These are phyloP conservation scores for Diaporthe vaccinii DNA, from an alignment of 2,329 filamentous ascomycete species.

Conservation along the genomic window DNA sequence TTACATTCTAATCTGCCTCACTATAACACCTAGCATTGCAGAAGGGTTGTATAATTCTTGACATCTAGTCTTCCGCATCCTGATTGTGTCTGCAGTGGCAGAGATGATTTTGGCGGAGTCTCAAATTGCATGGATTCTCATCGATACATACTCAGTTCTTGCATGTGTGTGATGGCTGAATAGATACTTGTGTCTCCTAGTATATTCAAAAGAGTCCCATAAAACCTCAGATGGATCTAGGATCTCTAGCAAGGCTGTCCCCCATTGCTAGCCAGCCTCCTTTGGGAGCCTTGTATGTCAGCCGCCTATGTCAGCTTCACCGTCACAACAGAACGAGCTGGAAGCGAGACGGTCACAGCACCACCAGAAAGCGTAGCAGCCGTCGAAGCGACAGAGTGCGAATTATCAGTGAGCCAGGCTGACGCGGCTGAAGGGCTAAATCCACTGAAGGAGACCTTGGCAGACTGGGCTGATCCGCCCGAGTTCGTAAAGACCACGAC, in stretches of 20 bases:
- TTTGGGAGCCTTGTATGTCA: neutral
- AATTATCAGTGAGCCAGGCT: conserved; percentile 55
- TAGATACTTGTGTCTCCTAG: neutral
- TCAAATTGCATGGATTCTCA: neutral
- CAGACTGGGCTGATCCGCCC: conserved; percentile 46
- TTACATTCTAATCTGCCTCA: neutral
- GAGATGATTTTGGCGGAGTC: neutral
- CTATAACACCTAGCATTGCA: neutral
- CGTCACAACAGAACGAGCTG: conserved; percentile 45
- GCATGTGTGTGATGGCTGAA: neutral
- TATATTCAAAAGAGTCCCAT: neutral
- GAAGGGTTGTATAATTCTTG: neutral
- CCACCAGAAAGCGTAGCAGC: conserved; percentile 40
- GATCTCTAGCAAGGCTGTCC: neutral
- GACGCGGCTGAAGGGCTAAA: conserved; percentile 47
- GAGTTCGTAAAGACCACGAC: conserved; percentile 50
- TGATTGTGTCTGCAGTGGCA: neutral
- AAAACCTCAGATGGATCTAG: too few relatives aligned
- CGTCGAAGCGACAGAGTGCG: conserved; percentile 44
- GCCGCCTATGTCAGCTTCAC: conserved; percentile 42
- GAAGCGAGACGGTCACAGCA: conserved; percentile 44
- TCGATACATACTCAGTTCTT: neutral
- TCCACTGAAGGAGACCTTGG: conserved; percentile 48
- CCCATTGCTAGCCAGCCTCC: neutral
- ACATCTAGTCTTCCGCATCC: too few relatives aligned